phyloP scores from a whole-genome alignment of 2,329 filamentous ascomycete genomes.

The Balansia obtecta region DNA sequence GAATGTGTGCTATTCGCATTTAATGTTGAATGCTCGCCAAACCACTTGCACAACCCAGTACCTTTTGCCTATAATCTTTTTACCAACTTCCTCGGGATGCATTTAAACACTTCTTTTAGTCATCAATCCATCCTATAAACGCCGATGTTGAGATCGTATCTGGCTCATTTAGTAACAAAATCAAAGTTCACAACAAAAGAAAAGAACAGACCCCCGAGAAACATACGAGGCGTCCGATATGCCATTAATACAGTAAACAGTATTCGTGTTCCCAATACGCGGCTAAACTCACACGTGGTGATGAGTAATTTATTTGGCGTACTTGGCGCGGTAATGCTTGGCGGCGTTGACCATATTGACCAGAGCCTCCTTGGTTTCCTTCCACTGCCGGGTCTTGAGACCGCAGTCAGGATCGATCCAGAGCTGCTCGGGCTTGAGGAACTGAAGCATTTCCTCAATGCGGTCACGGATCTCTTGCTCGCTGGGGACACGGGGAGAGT shows the following conservation, averaged over 20 bases:
- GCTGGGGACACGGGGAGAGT: conserved; percentile 92
- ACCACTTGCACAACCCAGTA: conserved; percentile 10
- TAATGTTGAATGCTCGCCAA: conserved; percentile 28
- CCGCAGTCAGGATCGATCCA: conserved; percentile 99
- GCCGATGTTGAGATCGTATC: conserved; percentile 49
- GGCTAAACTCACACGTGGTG: conserved; percentile 7
- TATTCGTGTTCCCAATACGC: conserved; percentile 6
- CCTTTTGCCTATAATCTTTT: conserved; percentile 17
- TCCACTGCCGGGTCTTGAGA: conserved; percentile 98
- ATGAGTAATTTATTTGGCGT: conserved; percentile 45
- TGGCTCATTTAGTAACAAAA: conserved; percentile 23
- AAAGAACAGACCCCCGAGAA: neutral
- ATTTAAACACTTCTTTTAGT: conserved; percentile 19
- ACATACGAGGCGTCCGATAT: conserved; percentile 14
- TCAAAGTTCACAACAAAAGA: conserved; percentile 3
- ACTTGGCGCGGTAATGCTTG: conserved; percentile 90
- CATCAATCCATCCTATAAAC: conserved; percentile 29
- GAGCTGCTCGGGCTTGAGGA: conserved; percentile 95
- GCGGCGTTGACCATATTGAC: conserved; percentile 96
- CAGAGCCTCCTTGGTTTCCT: conserved; percentile 94
- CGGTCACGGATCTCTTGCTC: conserved; percentile 98
- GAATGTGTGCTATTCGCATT: conserved; percentile 20
- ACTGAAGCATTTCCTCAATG: conserved; percentile 94
- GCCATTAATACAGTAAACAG: conserved; percentile 19
- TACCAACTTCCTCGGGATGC: conserved; percentile 22